These are phyloP conservation scores for Suhomyces xylopsoci DNA, from an alignment of 805 yeast genomes.

Conservation along the genomic window DNA sequence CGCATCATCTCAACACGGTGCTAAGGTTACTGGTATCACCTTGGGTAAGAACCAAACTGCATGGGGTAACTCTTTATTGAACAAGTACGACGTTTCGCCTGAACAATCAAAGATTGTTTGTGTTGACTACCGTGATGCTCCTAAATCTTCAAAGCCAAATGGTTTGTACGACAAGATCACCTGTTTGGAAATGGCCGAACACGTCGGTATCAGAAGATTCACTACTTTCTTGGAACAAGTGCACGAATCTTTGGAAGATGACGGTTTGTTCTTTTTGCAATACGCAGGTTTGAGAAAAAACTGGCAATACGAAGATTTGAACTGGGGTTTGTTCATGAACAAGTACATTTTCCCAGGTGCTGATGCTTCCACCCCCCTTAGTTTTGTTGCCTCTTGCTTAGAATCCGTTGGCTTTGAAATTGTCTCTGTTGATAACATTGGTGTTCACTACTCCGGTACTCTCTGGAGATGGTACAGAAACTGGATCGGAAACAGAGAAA, in stretches of 20 bases:
- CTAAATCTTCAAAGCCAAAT: slow-evolving; percentile 49
- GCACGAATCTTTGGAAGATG: slow-evolving; percentile 84
- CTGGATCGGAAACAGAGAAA: slow-evolving; percentile 83
- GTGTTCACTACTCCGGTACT: slow-evolving; percentile 90
- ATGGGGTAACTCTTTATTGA: slow-evolving; percentile 75
- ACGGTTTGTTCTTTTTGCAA: slow-evolving; percentile 83
- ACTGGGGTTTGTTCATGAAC: slow-evolving; percentile 96
- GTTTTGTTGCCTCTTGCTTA: slow-evolving; percentile 70
- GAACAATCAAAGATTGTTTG: slow-evolving; percentile 78
- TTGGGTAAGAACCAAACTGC: slow-evolving; percentile 87
- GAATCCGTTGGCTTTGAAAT: slow-evolving; percentile 87
- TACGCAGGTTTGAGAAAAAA: slow-evolving; percentile 86
- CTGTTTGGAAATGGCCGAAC: slow-evolving; percentile 94
- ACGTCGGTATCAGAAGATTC: slow-evolving; percentile 88
- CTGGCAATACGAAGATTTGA: slow-evolving; percentile 92
- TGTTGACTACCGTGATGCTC: slow-evolving; percentile 88
- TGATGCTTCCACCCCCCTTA: slow-evolving; percentile 91
- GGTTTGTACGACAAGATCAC: slow-evolving; percentile 78
- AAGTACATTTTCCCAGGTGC: slow-evolving; percentile 97
- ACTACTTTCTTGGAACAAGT: slow-evolving; percentile 74
- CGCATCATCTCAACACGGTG: slow-evolving; percentile 80
- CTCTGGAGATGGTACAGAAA: slow-evolving; percentile 93
- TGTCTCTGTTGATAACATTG: slow-evolving; percentile 79
- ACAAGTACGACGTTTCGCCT: slow-evolving; percentile 61
- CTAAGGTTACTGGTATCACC: slow-evolving; percentile 84